Evolutionary conservation across 805 yeast genomes (phyloP), one percentile per base, ranked within the genome.

Genomic region (Blastobotrys chiropterorum): DNA sequence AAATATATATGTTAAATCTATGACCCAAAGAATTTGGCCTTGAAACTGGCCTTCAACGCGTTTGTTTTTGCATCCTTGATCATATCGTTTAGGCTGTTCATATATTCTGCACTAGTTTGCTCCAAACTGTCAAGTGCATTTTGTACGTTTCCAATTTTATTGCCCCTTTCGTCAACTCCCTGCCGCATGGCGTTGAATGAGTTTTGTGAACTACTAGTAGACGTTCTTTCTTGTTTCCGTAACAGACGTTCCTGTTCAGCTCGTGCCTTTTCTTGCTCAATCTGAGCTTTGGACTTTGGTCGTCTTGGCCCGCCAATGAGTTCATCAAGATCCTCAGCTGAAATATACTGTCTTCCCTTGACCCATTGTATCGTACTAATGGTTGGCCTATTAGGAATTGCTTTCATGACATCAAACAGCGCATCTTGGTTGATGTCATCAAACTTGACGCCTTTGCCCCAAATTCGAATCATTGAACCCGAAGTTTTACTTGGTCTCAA

Each of bases 291-390:
- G 1, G 83, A 73, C 17, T 75, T 70, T 44, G 84, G 81, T 56
- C 96, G 76, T 50, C 80, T 79, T 0, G 83, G 83, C 0, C 97
- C 97, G 3, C 86, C 87, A 39, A 92, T 74, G 44, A 88, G 62
- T 11, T 62, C 50, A 53, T 85, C 83, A 49, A 94, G 72, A 55
- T 87, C 95, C 1, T 76, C 73, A 19, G 77, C 66, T 1, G 82
- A 71, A n/a, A 84, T 76, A 55, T 76, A 74, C 16, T 80, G 80
- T 0, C 85, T 71, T 2, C 97, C 97, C 58, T 84, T 80, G 4
- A 94, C 87, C 94, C 97, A 86, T 66, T 85, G 92, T 44, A 86
- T 72, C 0, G 94, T 79, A 38, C 89, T 80, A 4, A 87, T 80
- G 3, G 80, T 75, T 1, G 99, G 99, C 46, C 98, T 75, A 31